phyloP scores from a whole-genome alignment of 148 eudicot genomes.

The Silene conica region DNA sequence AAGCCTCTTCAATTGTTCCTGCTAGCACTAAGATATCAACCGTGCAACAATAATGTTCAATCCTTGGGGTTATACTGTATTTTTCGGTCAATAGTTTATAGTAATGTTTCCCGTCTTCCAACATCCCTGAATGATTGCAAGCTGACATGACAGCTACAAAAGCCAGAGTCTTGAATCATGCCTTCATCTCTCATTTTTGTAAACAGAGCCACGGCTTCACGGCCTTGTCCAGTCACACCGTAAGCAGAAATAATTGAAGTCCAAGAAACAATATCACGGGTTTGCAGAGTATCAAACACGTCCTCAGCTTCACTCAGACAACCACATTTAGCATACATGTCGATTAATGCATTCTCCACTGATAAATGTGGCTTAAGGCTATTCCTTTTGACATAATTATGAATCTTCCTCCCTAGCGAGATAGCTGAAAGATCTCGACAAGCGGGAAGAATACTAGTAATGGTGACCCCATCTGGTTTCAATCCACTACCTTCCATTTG shows the following conservation, averaged over 20 bases:
- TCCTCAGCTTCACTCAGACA: slow-evolving; percentile 59
- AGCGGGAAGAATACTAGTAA: slow-evolving; percentile 80
- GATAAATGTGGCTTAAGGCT: slow-evolving; percentile 55
- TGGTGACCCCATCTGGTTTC: slow-evolving; percentile 59
- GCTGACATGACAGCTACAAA: slow-evolving; percentile 75
- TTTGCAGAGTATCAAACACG: slow-evolving; percentile 55
- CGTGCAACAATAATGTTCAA: slow-evolving; percentile 71
- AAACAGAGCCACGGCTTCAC: slow-evolving; percentile 47
- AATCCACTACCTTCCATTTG: slow-evolving; percentile 52
- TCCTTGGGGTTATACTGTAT: slow-evolving; percentile 50
- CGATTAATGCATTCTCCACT: slow-evolving; percentile 67
- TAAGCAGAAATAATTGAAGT: slow-evolving; percentile 79
- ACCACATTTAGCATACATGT: slow-evolving; percentile 91
- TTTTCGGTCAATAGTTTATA: slow-evolving; percentile 51
- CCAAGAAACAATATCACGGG: slow-evolving; percentile 75
- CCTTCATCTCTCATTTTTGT: slow-evolving; percentile 48
- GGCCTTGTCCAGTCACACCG: slow-evolving; percentile 65
- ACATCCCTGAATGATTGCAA: slow-evolving; percentile 79
- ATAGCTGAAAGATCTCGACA: slow-evolving; percentile 82
- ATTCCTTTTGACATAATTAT: slow-evolving; percentile 41
- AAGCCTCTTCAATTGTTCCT: slow-evolving; percentile 57
- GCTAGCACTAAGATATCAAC: slow-evolving; percentile 68
- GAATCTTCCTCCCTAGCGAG: slow-evolving; percentile 56
- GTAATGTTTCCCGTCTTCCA: slow-evolving; percentile 47
- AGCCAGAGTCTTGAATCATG: slow-evolving; percentile 56